Evolutionary conservation across 2,329 filamentous ascomycete genomes (phyloP), one percentile per base, ranked within the genome.

Genomic region (Aspergillus tamarii): DNA sequence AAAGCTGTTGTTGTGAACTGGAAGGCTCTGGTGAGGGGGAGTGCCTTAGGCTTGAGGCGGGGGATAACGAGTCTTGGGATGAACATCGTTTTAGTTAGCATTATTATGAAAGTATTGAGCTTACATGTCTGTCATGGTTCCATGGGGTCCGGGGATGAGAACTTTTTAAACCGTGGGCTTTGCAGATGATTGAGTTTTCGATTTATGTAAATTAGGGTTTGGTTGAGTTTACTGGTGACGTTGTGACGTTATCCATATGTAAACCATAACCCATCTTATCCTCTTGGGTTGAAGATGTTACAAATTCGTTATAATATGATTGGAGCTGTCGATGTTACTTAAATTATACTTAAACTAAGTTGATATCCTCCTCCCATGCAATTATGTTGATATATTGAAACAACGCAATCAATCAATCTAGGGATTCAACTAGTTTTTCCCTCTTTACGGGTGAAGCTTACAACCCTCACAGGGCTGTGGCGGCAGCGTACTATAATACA

Each of bases 401-500:
- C 26, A 26, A 26, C 26, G 26, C 26, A 26, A 26, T 26, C 26
- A 26, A 26, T 26, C 26, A 26, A 26, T 26, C 26, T 26, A 26
- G 26, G 26, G 26, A 26, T 26, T 26, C 26, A 26, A 26, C 26
- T 26, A 26, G 26, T 26, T 26, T 26, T 26, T 26, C 5, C 26
- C 23, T 4, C 26, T 26, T 26, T 4, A 26, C 26, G 26, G 66
- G 54, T 76, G 74, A 55, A 76, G 48, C 67, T 76, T 76, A 64
- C 74, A 76, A 12, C 74, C 74, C 14, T 72, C 68, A 59, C 74
- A 76, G 5, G 74, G 73, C 9, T 63, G 68, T 6, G 74, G 71
- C 9, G 70, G 70, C 57, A 70, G 59, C 4, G 62, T 32, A 43
- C 75, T 73, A 46, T 67, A 54, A 32, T 74, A 74, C 7, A 76